Evolutionary conservation across 2,329 filamentous ascomycete species (phyloP), one percentile per base, ranked within the genome.

Genomic region (Aureobasidium pullulans): DNA sequence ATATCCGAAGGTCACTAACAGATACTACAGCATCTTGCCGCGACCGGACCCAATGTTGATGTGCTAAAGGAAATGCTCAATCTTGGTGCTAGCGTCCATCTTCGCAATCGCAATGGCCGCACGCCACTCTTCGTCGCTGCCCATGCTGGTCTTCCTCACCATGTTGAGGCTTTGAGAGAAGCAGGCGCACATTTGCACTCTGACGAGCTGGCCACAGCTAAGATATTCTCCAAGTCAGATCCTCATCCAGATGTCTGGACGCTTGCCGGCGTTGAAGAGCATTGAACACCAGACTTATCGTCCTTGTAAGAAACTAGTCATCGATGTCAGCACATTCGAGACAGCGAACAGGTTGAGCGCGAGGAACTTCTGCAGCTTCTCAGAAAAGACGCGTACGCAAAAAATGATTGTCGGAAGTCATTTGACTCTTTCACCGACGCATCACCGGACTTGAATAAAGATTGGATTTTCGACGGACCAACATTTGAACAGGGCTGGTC

Each of bases 71-170:
- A 80, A 69, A 78, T 84, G 49, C 75, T 85, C 4, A 74, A 75
- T 8, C 78, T 81, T 62, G 81, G 81, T 57, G 81, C 78, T 11
- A 83, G 80, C 15, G 81, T 85, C 44, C 82, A 84, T 69, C 71
- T 84, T 31, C 80, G 82, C 57, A 84, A 84, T 68, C 77, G 79
- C 61, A 75, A 75, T 59, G 81, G 81, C 28, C 77, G 80, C 64
- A 84, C 82, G 52, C 81, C 82, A 60, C 74, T 85, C 52, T 84
- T 82, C 69, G 72, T 84, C 56, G 82, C 82, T 3, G 82, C 82
- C 50, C 80, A 80, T 64, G 79, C 80, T 32, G 81, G 81, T 49
- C 70, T 82, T 59, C 69, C 72, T 53, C 77, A 81, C 50, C 80
- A 84, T 65, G 81, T 84, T 61, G 66, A 72, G 62, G 72, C 82